Percentiles rank a stretch among this genome's conserved stretches.
These are phyloP conservation scores for Rhizopogon salebrosus DNA, from an alignment of 768 basidiomycete genomes.

Conservation along the genomic window DNA sequence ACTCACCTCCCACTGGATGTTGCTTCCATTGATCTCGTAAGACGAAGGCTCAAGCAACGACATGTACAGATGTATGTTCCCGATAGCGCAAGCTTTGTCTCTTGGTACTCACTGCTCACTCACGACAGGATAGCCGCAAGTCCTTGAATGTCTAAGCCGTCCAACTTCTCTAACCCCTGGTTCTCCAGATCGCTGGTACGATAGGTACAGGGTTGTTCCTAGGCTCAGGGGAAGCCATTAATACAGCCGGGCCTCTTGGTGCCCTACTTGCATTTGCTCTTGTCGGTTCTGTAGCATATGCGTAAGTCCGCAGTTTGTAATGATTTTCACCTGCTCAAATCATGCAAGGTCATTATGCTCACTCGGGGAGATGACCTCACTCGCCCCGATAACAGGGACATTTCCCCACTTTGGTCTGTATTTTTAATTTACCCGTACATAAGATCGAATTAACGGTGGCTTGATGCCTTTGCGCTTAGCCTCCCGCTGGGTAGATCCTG, in stretches of 20 bases:
- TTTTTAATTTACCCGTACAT: background rate
- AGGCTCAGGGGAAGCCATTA: constrained; percentile 61
- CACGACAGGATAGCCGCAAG: constrained; percentile 55
- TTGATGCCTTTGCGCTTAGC: constrained; percentile 25
- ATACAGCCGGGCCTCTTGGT: constrained; percentile 58
- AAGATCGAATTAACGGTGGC: background rate
- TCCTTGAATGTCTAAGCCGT: background rate
- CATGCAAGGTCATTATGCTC: constrained; percentile 49
- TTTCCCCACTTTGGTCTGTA: constrained; percentile 65
- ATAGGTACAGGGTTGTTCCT: constrained; percentile 73
- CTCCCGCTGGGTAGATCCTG: constrained; percentile 54
- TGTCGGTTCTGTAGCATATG: constrained; percentile 62
- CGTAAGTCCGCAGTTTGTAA: constrained; percentile 33
- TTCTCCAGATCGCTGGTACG: constrained; percentile 58
- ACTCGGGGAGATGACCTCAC: constrained; percentile 75
- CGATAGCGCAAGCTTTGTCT: background rate
- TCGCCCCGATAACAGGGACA: constrained; percentile 73
- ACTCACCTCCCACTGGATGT: constrained; percentile 27
- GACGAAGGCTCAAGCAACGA: constrained; percentile 66
- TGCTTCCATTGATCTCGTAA: constrained; percentile 63
- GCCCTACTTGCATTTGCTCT: constrained; percentile 58
- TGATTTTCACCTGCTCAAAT: constrained; percentile 12
- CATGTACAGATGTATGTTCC: constrained; percentile 68
- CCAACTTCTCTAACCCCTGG: background rate
- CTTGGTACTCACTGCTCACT: background rate